A percentile compares a stretch with the other conserved stretches of the same genome.
Evolutionary conservation across 2,329 filamentous ascomycete genomes (phyloP).

Genomic region (Colletotrichum filicis): DNA sequence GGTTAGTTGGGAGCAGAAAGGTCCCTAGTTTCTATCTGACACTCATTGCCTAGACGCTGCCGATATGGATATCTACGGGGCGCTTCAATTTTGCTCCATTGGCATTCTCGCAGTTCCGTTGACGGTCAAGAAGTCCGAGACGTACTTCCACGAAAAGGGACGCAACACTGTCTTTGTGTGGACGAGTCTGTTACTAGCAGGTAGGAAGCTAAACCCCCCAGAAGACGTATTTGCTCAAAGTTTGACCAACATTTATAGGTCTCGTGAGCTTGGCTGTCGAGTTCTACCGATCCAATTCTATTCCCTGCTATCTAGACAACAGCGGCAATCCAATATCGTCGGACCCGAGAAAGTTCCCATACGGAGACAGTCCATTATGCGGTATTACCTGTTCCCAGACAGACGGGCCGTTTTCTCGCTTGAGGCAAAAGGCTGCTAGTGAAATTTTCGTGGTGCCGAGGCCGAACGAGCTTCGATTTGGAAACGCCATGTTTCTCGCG

Average conservation of each 20-base stretch:
- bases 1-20: constrained; percentile 52
- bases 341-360: constrained; percentile 54
- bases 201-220: constrained; percentile 46
- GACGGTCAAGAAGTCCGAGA: constrained; percentile 69
- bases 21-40: neutral
- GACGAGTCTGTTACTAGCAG: constrained; percentile 70
- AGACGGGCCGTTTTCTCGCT: constrained; percentile 62
- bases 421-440: constrained; percentile 65
- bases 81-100: constrained; percentile 75
- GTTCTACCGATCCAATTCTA: constrained; percentile 66
- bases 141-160: constrained; percentile 72
- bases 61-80: constrained; percentile 76
- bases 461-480: constrained; percentile 66
- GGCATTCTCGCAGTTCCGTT: constrained; percentile 73
- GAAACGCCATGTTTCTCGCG: constrained; percentile 68
- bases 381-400: constrained; percentile 57
- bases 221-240: neutral
- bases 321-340: constrained; percentile 48
- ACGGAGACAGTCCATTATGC: constrained; percentile 54
- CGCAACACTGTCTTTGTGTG: constrained; percentile 75
- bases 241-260: constrained; percentile 47
- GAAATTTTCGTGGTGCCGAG: constrained; percentile 73
- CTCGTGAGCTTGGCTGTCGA: constrained; percentile 71
- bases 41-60: constrained; percentile 61
- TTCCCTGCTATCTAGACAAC: constrained; percentile 53